Conservation (phyloP, 2,329 filamentous ascomycete genomes). For the Ascocoryne sarcoides region DNA sequence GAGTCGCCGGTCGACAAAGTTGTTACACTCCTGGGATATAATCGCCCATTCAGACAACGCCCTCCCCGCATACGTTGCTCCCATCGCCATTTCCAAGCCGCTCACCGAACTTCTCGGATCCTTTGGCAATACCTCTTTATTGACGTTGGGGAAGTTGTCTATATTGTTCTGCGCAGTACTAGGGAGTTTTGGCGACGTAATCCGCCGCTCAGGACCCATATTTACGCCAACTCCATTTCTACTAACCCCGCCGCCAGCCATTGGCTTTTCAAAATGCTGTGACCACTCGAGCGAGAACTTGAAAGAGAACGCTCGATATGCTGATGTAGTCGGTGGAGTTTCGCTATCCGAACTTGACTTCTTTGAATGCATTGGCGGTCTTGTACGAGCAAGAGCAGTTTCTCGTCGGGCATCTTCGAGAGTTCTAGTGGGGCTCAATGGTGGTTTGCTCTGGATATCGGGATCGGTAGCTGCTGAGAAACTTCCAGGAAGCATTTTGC, state of each 20-base stretch:
- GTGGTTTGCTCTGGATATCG: slow-evolving; percentile 2
- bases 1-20: slow-evolving; percentile 67
- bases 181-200: slow-evolving; percentile 61
- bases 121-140: slow-evolving; percentile 18
- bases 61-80: slow-evolving; percentile 56
- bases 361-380: slow-evolving; percentile 35
- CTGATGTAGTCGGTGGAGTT: slow-evolving; percentile 40
- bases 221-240: slow-evolving; percentile 6
- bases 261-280: slow-evolving; percentile 33
- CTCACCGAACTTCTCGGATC: slow-evolving; percentile 17
- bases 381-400: slow-evolving; percentile 37
- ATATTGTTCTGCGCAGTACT: slow-evolving; percentile 60
- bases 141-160: slow-evolving; percentile 28
- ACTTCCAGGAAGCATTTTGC: slow-evolving; percentile 49
- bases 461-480: slow-evolving; percentile 19
- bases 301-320: slow-evolving; percentile 49
- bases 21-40: slow-evolving; percentile 70
- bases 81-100: slow-evolving; percentile 20
- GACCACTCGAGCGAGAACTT: slow-evolving; percentile 66
- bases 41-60: slow-evolving; percentile 72
- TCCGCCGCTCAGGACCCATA: slow-evolving; percentile 41
- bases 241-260: neutral
- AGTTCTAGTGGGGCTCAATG: slow-evolving; percentile 33
- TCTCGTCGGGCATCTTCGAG: slow-evolving; percentile 43
- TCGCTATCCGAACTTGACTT: slow-evolving; percentile 47